Evolutionary conservation across 257 asterid genomes (phyloP).

Genomic region (Henckelia pumila): DNA sequence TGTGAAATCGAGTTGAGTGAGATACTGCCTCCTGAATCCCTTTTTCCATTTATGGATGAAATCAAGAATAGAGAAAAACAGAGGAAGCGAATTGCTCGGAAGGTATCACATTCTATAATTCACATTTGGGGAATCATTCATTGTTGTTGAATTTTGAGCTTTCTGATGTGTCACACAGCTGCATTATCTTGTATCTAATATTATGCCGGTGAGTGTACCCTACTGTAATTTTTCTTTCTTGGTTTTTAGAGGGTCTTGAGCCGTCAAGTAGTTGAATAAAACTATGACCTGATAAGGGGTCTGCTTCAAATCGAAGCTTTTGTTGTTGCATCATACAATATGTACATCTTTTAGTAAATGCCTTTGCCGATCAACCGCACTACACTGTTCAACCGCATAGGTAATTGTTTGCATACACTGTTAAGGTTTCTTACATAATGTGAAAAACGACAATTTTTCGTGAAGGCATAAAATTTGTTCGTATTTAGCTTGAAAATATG

Average conservation of each 20-base stretch:
- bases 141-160: constrained; percentile 11
- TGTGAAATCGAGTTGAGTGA: constrained; percentile 79
- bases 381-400: too few species aligned
- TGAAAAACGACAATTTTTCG: too few species aligned
- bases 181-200: constrained; percentile 10
- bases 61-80: constrained; percentile 87
- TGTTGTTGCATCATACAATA: constrained; percentile 3
- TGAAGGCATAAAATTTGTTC: too few species aligned
- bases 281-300: background rate
- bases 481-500: too few species aligned
- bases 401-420: too few species aligned
- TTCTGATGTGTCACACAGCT: constrained; percentile 12
- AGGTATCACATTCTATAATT: constrained; percentile 46
- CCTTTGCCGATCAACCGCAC: too few species aligned
- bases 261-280: constrained; percentile 15
- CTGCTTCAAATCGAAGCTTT: constrained; percentile 8
- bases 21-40: constrained; percentile 66
- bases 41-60: constrained; percentile 87
- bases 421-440: too few species aligned
- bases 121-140: constrained; percentile 5
- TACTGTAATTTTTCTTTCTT: constrained; percentile 1
- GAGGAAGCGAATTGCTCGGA: constrained; percentile 71
- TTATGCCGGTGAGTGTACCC: constrained; percentile 4
- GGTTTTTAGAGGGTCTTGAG: constrained; percentile 11
- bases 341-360: too few species aligned